Evolutionary conservation across 768 basidiomycete genomes (phyloP), one percentile per base, ranked within the genome.

Genomic region (Phylloporus scabripes): DNA sequence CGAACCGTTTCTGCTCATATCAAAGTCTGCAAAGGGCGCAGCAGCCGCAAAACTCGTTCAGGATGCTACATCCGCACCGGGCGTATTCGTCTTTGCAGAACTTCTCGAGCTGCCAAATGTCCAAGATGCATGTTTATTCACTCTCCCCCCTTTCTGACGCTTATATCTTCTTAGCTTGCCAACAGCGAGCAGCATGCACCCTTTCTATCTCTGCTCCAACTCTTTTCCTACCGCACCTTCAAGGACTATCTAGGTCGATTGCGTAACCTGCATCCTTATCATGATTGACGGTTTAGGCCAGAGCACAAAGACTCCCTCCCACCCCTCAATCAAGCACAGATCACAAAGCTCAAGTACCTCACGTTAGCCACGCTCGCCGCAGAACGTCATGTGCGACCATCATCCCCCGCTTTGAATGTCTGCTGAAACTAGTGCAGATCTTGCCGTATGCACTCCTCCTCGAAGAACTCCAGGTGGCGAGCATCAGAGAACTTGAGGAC

Each of bases 81-180:
- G 92, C 9, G 88, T 96, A 40, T 95, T 89, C 64, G 87, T 92
- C 50, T 99, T 96, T 61, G 81, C 83, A 0, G 94, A 98, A 66
- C 70, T 99, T 45, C 72, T 97, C 45, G 86, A 92, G 39, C 66
- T 87, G 23, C 79, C 85, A 1, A 89, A 83, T 60, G 85, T 98
- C 32, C 82, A 87, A 62, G 87, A 94, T 73, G 95, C 90, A 57
- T 61, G 74, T 64, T 33, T 7, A 17, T 4, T 20, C 37, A 7
- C 24, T 15, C 1, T 21, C 37, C 38, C 9, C 18, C 37, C 8
- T 12, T 32, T 45, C 23, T 36, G 9, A 11, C 17, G 20, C 54
- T 49, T n/a, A 54, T 38, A 4, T 51, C 28, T 45, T n/a, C 44
- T 18, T 64, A 96, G 93, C 78, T 97, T 6, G 73, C 70, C 15